A percentile compares a stretch with the other conserved stretches of the same genome.
phyloP scores from a whole-genome alignment of 306 rosid species.

The Ormosia emarginata region DNA sequence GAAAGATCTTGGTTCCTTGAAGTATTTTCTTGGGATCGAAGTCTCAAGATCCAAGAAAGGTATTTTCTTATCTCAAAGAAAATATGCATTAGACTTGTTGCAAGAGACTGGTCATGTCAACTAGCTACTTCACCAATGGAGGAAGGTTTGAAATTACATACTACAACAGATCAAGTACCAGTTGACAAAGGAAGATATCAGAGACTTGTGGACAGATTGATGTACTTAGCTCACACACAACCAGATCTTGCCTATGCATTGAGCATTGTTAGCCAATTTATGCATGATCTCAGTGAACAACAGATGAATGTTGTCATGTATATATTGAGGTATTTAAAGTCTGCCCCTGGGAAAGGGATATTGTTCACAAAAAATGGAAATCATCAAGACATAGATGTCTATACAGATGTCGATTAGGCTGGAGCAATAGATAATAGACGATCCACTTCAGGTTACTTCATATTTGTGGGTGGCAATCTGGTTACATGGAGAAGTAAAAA shows the following conservation, averaged over 20 bases:
- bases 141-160: background rate
- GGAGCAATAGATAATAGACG: background rate
- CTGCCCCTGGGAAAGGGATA: background rate
- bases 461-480: background rate
- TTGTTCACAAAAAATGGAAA: background rate
- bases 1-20: constrained; percentile 3
- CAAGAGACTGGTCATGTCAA: background rate
- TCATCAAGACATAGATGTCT: background rate
- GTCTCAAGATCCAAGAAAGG: background rate
- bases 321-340: background rate
- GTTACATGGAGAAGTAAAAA: constrained; percentile 3
- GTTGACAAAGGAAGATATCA: background rate
- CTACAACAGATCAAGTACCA: background rate
- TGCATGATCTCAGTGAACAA: background rate
- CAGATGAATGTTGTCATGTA: background rate
- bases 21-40: background rate
- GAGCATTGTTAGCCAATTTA: background rate
- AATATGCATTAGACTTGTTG: background rate
- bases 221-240: background rate
- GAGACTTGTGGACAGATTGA: background rate
- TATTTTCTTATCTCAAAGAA: constrained; percentile 1
- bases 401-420: background rate
- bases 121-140: background rate
- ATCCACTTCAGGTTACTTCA: background rate
- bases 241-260: background rate